Conservation (phyloP, 352 stramenopile species). For the Phytophthora sp. region DNA sequence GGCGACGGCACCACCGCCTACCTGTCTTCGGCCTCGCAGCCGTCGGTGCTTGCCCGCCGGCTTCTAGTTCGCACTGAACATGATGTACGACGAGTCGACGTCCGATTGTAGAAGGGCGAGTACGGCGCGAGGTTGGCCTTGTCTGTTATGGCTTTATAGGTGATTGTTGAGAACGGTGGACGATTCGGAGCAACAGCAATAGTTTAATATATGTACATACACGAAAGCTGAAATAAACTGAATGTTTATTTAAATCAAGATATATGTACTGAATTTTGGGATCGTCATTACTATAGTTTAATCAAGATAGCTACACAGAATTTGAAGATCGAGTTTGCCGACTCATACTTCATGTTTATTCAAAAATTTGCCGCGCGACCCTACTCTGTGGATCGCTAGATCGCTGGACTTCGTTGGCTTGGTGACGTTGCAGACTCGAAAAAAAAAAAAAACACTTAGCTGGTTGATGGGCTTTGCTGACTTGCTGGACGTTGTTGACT, state of each 20-base stretch:
- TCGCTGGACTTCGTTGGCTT: neutral
- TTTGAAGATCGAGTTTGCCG: neutral
- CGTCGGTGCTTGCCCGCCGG: no score
- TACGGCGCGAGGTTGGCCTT: no score
- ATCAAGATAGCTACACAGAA: neutral
- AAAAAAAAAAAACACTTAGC: no score
- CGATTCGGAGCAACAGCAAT: neutral
- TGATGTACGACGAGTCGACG: no score
- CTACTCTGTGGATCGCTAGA: neutral
- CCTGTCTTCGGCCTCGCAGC: no score
- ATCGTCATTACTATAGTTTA: neutral
- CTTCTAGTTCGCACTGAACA: no score
- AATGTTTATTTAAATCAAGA: neutral
- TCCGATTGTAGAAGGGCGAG: no score
- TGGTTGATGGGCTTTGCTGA: no score
- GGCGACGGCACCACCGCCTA: no score
- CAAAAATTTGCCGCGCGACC: neutral
- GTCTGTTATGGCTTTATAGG: neutral
- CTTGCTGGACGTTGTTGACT: no score
- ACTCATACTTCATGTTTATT: neutral
- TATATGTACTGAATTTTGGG: neutral
- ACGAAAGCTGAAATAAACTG: neutral
- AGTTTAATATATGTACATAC: neutral
- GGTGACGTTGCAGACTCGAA: neutral
- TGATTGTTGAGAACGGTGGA: neutral